A percentile compares a stretch with the other conserved stretches of the same genome.
Conservation (phyloP, 495 filamentous ascomycete genomes). For the Neurospora sp. region DNA sequence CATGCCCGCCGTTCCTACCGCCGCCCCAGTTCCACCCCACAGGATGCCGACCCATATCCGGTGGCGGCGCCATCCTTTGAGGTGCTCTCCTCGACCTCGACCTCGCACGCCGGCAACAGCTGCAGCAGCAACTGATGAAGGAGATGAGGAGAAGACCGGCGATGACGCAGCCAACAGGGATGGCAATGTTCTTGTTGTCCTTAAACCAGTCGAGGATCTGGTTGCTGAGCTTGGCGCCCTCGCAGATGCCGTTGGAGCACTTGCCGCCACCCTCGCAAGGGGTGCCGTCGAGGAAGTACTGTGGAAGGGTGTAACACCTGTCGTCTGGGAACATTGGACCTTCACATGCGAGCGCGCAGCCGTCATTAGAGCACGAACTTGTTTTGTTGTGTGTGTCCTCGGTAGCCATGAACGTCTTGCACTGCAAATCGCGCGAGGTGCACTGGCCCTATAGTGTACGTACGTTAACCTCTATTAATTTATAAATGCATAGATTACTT, state of each 20-base stretch:
- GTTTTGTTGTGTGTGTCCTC: constrained; percentile 67
- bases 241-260: constrained; percentile 65
- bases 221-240: constrained; percentile 49
- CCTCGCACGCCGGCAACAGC: constrained; percentile 35
- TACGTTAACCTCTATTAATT: too few species aligned
- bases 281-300: constrained; percentile 93
- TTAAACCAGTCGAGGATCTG: constrained; percentile 57
- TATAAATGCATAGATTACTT: too few species aligned
- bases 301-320: constrained; percentile 64
- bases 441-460: constrained; percentile 55
- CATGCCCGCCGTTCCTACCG: not conserved
- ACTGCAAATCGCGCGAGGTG: constrained; percentile 85
- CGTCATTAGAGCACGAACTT: constrained; percentile 63
- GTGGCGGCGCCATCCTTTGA: constrained; percentile 1
- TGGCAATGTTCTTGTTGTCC: constrained; percentile 63
- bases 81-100: not conserved
- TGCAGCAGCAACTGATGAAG: constrained; percentile 49
- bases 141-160: constrained; percentile 57
- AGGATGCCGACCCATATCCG: not conserved
- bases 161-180: constrained; percentile 58
- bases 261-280: constrained; percentile 70
- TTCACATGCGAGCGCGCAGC: constrained; percentile 67
- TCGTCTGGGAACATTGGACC: constrained; percentile 55
- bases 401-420: constrained; percentile 76
- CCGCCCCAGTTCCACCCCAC: not conserved